Base-by-base conservation (phyloP, 2,329 filamentous ascomycete genomes). In the Ophiostoma sp. region DNA sequence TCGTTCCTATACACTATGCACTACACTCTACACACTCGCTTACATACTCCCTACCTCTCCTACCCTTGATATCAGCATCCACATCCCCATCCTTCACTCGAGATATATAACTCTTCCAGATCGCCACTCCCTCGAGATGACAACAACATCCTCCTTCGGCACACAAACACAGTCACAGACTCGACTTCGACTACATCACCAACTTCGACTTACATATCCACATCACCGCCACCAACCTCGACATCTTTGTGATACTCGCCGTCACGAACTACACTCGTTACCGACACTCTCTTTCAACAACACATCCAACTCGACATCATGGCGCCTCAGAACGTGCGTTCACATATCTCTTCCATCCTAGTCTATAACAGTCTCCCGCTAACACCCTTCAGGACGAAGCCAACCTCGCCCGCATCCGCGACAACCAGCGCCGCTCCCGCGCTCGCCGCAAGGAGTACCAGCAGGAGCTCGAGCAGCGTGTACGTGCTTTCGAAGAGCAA, bases 341-440 rank as follows among this genome's bases (percentile, higher is more conserved):
- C 36, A 48, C 19, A 22, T 4, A 39, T 12, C 31, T 19, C 19
- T 7, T 15, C 31, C 33, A 19, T 9, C 17, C 33, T n/a, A 2
- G 25, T 63, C 39, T 25, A 2, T 66, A 8, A 31, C 28, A 11
- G n/a, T 15, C 36, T 19, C 1, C 8, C 6, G 6, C 70, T 68
- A 28, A 57, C 57, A 33, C 3, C 19, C 8, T 7, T 15, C 36
- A 76, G 76, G 76, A 77, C 69, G 74, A 77, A 59, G 76, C 76
- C 12, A 77, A 76, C 36, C 75, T 77, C 76, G 86, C 88, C 64
- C 90, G 92, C 73, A 91, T 94, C 76, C 88, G 92, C 76, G 91
- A 94, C 78, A 95, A 94, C 78, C 92, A 94, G 80, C 87, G 92
- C 72, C 89, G 92, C 75, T 93, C 90, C n/a, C 89, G 92, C 71